phyloP scores from a whole-genome alignment of 177 flowering plant species.

The Vitis hybrid region DNA sequence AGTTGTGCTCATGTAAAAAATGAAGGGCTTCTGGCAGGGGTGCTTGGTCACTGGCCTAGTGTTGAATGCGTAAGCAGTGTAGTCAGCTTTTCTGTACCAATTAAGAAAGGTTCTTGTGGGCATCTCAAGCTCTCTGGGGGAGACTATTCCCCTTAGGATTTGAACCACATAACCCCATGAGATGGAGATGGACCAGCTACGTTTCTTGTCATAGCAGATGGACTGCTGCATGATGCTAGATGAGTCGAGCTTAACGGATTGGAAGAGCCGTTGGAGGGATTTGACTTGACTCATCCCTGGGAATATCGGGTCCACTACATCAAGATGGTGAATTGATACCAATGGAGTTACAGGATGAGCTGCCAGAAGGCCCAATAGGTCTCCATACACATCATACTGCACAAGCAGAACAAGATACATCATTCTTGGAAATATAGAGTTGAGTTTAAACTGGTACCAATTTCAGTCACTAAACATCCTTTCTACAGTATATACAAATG shows the following conservation, averaged over 20 bases:
- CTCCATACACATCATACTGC: constrained; percentile 79
- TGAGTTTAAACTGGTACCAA: background rate
- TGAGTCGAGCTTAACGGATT: constrained; percentile 49
- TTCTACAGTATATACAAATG: background rate
- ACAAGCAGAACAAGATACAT: background rate
- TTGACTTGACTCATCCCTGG: constrained; percentile 39
- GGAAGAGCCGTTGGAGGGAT: constrained; percentile 46
- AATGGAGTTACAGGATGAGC: constrained; percentile 74
- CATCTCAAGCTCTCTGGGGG: constrained; percentile 79
- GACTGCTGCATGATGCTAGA: constrained; percentile 79
- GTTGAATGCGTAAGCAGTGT: constrained; percentile 76
- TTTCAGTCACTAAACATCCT: too few relatives aligned
- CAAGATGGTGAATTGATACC: constrained; percentile 72
- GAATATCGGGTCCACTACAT: constrained; percentile 73
- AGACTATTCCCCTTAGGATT: constrained; percentile 52
- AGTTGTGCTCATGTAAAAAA: constrained; percentile 41
- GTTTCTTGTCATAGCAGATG: constrained; percentile 59
- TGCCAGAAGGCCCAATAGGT: constrained; percentile 62
- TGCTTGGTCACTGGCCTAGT: constrained; percentile 70
- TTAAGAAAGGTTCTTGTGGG: constrained; percentile 77
- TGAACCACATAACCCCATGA: constrained; percentile 86
- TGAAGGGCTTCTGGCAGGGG: constrained; percentile 71
- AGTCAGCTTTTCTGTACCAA: constrained; percentile 73
- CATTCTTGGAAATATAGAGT: background rate
- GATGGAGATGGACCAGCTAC: constrained; percentile 61